These are phyloP conservation scores for Fusarium xylarioides DNA, from an alignment of 2,329 filamentous ascomycete species.

Conservation along the genomic window DNA sequence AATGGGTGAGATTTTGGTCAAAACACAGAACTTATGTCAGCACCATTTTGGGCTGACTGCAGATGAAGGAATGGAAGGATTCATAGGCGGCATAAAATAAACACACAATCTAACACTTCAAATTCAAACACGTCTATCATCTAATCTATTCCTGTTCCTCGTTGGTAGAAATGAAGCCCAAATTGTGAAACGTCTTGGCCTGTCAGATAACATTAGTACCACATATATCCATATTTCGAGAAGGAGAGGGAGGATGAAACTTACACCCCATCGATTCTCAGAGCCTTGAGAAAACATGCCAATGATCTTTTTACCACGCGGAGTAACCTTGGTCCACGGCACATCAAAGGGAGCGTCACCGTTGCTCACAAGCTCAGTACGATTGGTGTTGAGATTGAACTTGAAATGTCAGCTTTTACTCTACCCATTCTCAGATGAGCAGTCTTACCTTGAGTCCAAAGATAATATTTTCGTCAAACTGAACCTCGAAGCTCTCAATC, in stretches of 20 bases:
- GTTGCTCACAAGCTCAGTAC: not conserved
- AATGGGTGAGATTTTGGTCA: not conserved
- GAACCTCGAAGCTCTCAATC: conserved; percentile 4
- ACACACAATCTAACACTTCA: not conserved
- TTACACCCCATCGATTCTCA: not conserved
- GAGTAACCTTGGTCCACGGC: not conserved
- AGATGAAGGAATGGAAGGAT: not conserved
- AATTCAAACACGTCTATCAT: not conserved
- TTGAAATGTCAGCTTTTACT: not conserved
- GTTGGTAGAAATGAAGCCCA: not conserved
- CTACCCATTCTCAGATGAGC: not conserved
- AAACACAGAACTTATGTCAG: not conserved
- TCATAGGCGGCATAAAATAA: not conserved
- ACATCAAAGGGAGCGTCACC: not conserved
- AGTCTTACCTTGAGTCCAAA: conserved; percentile 15
- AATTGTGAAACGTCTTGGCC: not conserved
- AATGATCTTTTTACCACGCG: conserved; percentile 13
- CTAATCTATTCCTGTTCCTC: not conserved
- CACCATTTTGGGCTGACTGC: not conserved
- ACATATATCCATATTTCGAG: accelerated
- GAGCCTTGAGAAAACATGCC: conserved; percentile 7
- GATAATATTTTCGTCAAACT: not conserved
- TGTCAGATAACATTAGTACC: not conserved
- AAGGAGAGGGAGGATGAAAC: not conserved
- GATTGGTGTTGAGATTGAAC: not conserved